phyloP scores from a whole-genome alignment of 73 alveolate species.

The Halteria grandinella region DNA sequence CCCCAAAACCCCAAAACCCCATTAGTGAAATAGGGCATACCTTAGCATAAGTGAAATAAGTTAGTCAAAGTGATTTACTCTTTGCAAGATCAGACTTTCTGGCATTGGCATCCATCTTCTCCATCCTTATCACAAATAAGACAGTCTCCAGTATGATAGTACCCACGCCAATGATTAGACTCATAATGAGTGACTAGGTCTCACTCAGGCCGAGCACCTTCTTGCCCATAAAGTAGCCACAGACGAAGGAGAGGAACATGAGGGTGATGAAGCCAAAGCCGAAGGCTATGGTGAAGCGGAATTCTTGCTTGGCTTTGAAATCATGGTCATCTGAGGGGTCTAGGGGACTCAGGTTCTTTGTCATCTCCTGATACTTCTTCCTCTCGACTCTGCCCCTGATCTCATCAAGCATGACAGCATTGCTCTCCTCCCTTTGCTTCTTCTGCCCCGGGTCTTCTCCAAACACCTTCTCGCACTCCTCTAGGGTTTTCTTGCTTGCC shows the following conservation, averaged over 20 bases:
- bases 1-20: conserved; percentile 7
- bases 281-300: conserved; percentile 29
- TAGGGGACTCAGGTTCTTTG: conserved; percentile 3
- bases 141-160: conserved; percentile 45
- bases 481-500: background rate
- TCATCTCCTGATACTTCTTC: conserved; percentile 35
- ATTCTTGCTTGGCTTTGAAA: conserved; percentile 12
- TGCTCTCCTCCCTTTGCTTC: conserved; percentile 1
- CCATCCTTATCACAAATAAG: conserved; percentile 34
- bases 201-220: conserved; percentile 3
- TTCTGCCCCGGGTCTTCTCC: conserved; percentile 7
- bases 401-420: conserved; percentile 10
- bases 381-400: conserved; percentile 25
- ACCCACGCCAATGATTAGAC: conserved; percentile 41
- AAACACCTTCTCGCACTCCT: background rate
- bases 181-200: conserved; percentile 13
- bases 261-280: conserved; percentile 51
- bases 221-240: conserved; percentile 48
- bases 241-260: conserved; percentile 34
- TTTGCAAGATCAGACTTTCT: too few species aligned
- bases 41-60: too few species aligned
- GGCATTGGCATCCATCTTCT: conserved; percentile 14
- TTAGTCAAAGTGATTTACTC: too few species aligned
- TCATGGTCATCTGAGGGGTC: conserved; percentile 12
- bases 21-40: too few species aligned